Conservation (phyloP, 768 basidiomycete genomes). For the Tricholoma bakamatsutake region DNA sequence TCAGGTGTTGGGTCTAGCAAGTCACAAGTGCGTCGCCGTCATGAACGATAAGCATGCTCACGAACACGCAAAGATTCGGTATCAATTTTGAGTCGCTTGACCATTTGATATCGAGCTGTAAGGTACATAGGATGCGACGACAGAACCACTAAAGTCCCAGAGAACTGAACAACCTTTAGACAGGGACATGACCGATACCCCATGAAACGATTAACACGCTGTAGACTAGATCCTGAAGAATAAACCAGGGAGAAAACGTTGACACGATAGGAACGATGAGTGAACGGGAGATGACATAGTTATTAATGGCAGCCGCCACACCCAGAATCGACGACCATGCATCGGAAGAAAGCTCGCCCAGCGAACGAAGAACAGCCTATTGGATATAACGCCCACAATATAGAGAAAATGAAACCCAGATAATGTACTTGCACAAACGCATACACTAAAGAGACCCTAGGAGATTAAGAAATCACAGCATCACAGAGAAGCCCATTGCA, state of each 20-base stretch:
- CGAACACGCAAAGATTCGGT: no score
- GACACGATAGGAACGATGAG: not conserved
- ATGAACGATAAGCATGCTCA: no score
- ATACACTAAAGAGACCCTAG: slow-evolving; percentile 1
- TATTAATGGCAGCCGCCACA: not conserved
- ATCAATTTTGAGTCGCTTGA: no score
- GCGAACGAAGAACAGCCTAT: no score
- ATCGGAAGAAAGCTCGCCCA: no score
- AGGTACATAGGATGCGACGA: no score
- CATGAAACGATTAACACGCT: not conserved
- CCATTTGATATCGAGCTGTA: no score
- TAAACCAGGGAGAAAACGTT: not conserved
- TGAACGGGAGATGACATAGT: not conserved
- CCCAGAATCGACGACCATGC: no score
- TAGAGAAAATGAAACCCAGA: not conserved
- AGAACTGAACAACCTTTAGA: not conserved
- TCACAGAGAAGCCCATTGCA: slow-evolving; percentile 9
- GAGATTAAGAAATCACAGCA: slow-evolving; percentile 8
- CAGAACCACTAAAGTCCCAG: not conserved
- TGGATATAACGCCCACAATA: not conserved
- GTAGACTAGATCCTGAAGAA: not conserved
- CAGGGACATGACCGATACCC: not conserved
- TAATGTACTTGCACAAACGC: not conserved
- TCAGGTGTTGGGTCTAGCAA: no score
- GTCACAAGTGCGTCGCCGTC: no score